phyloP scores from a whole-genome alignment of 768 basidiomycete genomes.

The Serendipita sp. region DNA sequence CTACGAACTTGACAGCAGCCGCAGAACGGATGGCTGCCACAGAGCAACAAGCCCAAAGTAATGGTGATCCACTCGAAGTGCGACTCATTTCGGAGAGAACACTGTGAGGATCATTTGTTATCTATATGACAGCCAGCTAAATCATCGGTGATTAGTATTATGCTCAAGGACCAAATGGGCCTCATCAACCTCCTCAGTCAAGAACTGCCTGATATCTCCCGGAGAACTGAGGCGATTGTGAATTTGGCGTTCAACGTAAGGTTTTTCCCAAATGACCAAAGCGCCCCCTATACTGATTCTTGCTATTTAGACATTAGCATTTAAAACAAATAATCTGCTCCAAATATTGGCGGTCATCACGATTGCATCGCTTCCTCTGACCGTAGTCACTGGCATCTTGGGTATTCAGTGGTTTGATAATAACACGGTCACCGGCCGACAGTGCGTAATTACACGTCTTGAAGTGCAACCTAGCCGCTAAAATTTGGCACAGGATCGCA shows the following conservation, averaged over 20 bases:
- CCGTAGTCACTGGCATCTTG: background rate
- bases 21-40: background rate
- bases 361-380: background rate
- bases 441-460: background rate
- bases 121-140: background rate
- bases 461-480: background rate
- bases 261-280: background rate
- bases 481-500: background rate
- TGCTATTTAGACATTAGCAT: background rate
- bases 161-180: conserved; percentile 4
- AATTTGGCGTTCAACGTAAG: conserved; percentile 3
- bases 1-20: background rate
- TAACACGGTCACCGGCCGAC: background rate
- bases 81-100: background rate
- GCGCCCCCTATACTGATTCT: background rate
- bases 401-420: conserved; percentile 5
- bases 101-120: background rate
- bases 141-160: background rate
- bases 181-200: background rate
- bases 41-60: background rate
- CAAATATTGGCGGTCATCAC: background rate
- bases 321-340: background rate
- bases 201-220: background rate
- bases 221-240: background rate
- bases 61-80: background rate